Evolutionary conservation across 306 rosid species (phyloP).

Genomic region (Pyrus communis): DNA sequence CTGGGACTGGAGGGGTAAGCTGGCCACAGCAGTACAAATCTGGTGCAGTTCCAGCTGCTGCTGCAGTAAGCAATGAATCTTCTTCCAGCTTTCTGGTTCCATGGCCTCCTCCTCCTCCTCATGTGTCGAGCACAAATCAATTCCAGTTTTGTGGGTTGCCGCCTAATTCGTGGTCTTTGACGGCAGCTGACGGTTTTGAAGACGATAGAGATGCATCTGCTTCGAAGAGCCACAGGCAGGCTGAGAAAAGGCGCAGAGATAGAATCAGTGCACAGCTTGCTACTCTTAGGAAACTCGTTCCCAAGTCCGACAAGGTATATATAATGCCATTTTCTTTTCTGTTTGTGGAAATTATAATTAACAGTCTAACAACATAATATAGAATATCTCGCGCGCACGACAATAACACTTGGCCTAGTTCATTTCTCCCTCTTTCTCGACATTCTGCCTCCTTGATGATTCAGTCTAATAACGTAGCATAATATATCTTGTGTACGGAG

Average conservation of each 20-base stretch:
- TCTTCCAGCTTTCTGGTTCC: constrained; percentile 34
- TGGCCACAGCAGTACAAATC: constrained; percentile 21
- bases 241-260: constrained; percentile 91
- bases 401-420: not conserved
- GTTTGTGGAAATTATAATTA: not conserved
- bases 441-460: not conserved
- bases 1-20: constrained; percentile 31
- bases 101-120: constrained; percentile 10
- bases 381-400: not conserved
- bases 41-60: not conserved
- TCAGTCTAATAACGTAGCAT: not conserved
- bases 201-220: constrained; percentile 60
- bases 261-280: constrained; percentile 92
- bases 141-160: constrained; percentile 44
- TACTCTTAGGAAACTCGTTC: constrained; percentile 81
- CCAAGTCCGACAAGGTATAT: constrained; percentile 83
- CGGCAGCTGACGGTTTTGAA: constrained; percentile 18
- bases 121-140: constrained; percentile 31
- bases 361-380: not conserved
- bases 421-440: too few relatives aligned
- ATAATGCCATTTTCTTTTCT: not conserved
- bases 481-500: not conserved
- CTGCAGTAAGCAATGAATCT: constrained; percentile 24
- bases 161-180: constrained; percentile 25
- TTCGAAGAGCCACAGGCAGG: constrained; percentile 91